Conservation (phyloP, 2,329 filamentous ascomycete genomes). For the Aaosphaeria arxii region DNA sequence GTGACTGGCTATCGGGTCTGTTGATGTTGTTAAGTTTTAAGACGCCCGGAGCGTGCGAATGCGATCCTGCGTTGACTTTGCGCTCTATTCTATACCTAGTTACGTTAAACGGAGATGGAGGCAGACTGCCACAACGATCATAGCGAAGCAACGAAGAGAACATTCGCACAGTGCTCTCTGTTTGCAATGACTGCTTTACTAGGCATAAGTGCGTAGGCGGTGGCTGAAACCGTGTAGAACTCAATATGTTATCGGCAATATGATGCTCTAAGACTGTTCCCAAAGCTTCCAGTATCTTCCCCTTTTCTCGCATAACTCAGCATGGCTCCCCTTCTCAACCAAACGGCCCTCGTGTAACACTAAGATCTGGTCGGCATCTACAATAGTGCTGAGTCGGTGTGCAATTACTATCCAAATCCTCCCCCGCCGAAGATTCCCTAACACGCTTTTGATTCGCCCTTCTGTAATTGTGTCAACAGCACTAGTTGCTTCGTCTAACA, state of each 20-base stretch:
- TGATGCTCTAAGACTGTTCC: background rate
- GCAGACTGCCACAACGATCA: too few species aligned
- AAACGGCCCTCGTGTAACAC: conserved; percentile 5
- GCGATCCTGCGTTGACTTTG: too few species aligned
- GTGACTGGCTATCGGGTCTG: too few species aligned
- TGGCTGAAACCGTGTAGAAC: background rate
- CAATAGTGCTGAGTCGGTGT: conserved; percentile 5
- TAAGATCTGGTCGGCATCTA: conserved; percentile 3
- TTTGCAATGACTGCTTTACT: too few species aligned
- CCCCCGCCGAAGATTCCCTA: conserved; percentile 5
- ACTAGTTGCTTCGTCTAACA: conserved; percentile 59
- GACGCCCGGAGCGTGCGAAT: too few species aligned
- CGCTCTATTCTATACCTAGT: too few species aligned
- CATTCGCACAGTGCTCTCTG: too few species aligned
- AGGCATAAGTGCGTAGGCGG: too few species aligned
- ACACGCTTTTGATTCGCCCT: conserved; percentile 4
- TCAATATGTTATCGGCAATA: background rate
- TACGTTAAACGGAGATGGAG: too few species aligned
- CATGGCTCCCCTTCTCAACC: conserved; percentile 1
- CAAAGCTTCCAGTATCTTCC: background rate
- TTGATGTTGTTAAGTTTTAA: too few species aligned
- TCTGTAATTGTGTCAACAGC: conserved; percentile 45
- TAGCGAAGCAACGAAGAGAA: too few species aligned
- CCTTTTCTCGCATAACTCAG: background rate
- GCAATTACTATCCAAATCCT: conserved; percentile 7